Percentiles rank a stretch among this genome's conserved stretches.
Evolutionary conservation across 2,329 filamentous ascomycete species (phyloP).

Genomic region (Lasiodiplodia gonubiensis): DNA sequence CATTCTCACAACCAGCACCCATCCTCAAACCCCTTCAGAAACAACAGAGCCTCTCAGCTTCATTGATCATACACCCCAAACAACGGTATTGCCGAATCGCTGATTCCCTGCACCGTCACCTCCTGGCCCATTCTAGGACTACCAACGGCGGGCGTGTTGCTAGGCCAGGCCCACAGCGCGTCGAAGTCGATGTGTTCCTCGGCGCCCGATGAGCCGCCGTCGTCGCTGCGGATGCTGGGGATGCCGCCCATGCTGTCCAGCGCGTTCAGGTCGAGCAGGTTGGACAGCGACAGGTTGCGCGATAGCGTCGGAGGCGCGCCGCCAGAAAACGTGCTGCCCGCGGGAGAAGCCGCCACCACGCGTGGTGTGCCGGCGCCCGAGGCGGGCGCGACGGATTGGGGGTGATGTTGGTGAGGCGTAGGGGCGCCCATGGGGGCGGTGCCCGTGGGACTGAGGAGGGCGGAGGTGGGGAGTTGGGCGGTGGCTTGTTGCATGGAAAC

Average conservation of each 20-base stretch:
- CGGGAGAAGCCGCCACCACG: slow-evolving; percentile 38
- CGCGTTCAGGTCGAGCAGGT: slow-evolving; percentile 46
- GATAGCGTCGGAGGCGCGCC: slow-evolving; percentile 8
- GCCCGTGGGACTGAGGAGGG: slow-evolving; percentile 34
- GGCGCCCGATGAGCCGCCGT: slow-evolving; percentile 35
- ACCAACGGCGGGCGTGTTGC: slow-evolving; percentile 41
- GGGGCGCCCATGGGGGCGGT: slow-evolving; percentile 35
- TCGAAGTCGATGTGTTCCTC: slow-evolving; percentile 52
- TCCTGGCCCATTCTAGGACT: slow-evolving; percentile 35
- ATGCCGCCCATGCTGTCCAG: slow-evolving; percentile 34
- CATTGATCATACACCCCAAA: slow-evolving; percentile 37
- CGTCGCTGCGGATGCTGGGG: slow-evolving; percentile 42
- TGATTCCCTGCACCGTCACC: slow-evolving; percentile 35
- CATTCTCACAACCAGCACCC: too few species aligned
- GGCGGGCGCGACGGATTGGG: slow-evolving; percentile 3
- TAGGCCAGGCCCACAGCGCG: slow-evolving; percentile 49
- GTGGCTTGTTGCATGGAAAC: not conserved
- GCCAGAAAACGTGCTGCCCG: slow-evolving; percentile 5
- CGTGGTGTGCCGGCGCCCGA: slow-evolving; percentile 31
- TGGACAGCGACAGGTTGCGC: slow-evolving; percentile 38
- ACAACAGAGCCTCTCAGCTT: not conserved
- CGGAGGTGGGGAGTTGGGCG: not conserved
- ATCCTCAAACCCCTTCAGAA: too few species aligned
- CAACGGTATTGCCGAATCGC: slow-evolving; percentile 42
- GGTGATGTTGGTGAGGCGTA: not conserved